Evolutionary conservation across 148 eudicot species (phyloP).

Genomic region (Mesembryanthemum crystallinum): DNA sequence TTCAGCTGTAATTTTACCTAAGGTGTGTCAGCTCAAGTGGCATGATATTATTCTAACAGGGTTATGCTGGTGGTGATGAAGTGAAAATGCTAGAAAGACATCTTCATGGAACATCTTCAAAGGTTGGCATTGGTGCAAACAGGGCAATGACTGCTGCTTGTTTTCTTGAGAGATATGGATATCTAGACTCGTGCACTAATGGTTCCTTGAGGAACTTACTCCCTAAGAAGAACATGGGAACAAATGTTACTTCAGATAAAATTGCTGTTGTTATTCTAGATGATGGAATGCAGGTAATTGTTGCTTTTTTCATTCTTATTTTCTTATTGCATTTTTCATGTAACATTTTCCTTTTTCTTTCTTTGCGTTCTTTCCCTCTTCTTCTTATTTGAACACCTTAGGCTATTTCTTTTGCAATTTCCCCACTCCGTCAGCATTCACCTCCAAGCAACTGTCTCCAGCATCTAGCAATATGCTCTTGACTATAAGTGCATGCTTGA

Average conservation of each 20-base stretch:
- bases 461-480: background rate
- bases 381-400: too few relatives aligned
- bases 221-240: constrained; percentile 29
- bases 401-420: background rate
- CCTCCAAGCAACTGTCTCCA: background rate
- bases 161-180: constrained; percentile 57
- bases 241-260: constrained; percentile 25
- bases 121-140: constrained; percentile 79
- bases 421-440: background rate
- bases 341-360: background rate
- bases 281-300: constrained; percentile 93
- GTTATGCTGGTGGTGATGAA: constrained; percentile 94
- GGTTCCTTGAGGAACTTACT: constrained; percentile 24
- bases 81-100: constrained; percentile 89
- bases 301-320: constrained; percentile 1
- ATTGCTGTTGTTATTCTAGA: constrained; percentile 73
- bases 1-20: background rate
- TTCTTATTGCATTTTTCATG: background rate
- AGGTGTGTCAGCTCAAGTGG: background rate
- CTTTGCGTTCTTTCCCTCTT: background rate
- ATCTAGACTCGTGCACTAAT: constrained; percentile 25
- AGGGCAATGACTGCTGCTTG: constrained; percentile 60
- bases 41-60: constrained; percentile 36
- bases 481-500: background rate
- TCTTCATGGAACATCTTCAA: constrained; percentile 61